Base-by-base conservation (phyloP, 129 eudicot genomes). In the Helichrysum umbraculigerum region DNA sequence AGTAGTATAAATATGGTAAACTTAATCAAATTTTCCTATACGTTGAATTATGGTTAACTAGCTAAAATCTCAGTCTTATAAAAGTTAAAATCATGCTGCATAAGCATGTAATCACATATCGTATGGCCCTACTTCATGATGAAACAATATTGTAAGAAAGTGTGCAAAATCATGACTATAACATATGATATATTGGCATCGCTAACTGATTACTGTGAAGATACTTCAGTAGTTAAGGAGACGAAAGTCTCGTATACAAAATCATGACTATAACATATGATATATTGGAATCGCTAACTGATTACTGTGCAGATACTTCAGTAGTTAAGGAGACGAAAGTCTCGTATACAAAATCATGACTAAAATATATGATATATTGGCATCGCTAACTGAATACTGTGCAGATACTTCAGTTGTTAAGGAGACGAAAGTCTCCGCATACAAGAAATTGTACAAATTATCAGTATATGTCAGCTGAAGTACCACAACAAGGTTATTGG, bases 401-500 rank as follows among this genome's bases (percentile, higher is more conserved):
- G 2, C 54, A 47, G 34, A 47, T 3, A 47, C 54, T 8, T 47
- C 54, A 8, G 54, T 8, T 0, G 17, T 8, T 10, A 11, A 51
- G 58, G 20, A 51, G 17, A 51, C 8, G 6, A 51, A 51, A 51
- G 16, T 51, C 58, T 14, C 10, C 10, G 10, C n/a, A 56, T 56
- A 56, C 61, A 56, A 17, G 22, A 56, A n/a, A 20, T 56, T 56
- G 22, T 56, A 30, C 44, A 17, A 30, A 32, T 12, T 64, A 64
- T 30, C 42, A 30, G 20, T 32, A 56, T 4, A 52, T 64, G 22
- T 30, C 42, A 64, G 69, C 39, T 64, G 20, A 30, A 32, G 42
- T 63, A 64, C 69, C 16, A 64, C 42, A 64, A 64, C 69, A 11
- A 64, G 8, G 16, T 17, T 32, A 64, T 66, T 35, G 51, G 51